These are phyloP conservation scores for Eucalyptus regnans DNA, from an alignment of 345 rosid species.

Conservation along the genomic window DNA sequence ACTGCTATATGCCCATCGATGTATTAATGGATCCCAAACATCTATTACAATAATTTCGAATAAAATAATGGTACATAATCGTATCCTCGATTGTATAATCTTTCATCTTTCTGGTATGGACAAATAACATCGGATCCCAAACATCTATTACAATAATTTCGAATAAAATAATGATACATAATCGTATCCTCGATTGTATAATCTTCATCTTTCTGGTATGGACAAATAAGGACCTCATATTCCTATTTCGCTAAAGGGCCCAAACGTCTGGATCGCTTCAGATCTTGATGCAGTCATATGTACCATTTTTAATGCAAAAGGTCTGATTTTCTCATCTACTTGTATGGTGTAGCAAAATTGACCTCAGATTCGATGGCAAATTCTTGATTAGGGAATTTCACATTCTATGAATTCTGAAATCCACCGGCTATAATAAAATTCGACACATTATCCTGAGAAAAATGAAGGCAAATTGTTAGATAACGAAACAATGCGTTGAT, in stretches of 20 bases:
- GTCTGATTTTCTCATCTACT: background rate
- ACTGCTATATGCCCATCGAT: no score
- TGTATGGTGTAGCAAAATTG: background rate
- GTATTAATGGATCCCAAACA: no score
- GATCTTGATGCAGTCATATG: background rate
- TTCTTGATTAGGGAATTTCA: background rate
- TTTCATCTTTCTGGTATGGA: background rate
- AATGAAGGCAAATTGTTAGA: background rate
- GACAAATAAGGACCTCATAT: background rate
- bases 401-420: background rate
- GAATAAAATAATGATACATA: background rate
- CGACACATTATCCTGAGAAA: background rate
- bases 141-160: background rate
- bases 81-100: background rate
- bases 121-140: no score
- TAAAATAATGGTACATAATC: background rate
- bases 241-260: background rate
- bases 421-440: background rate
- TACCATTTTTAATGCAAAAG: no score
- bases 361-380: rapidly evolving
- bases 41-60: background rate
- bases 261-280: background rate
- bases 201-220: background rate
- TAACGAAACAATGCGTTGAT: background rate
- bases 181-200: background rate